Percentiles rank a stretch among this genome's conserved stretches.
phyloP scores from a whole-genome alignment of 331 rosid genomes.

The Quercus lobata region DNA sequence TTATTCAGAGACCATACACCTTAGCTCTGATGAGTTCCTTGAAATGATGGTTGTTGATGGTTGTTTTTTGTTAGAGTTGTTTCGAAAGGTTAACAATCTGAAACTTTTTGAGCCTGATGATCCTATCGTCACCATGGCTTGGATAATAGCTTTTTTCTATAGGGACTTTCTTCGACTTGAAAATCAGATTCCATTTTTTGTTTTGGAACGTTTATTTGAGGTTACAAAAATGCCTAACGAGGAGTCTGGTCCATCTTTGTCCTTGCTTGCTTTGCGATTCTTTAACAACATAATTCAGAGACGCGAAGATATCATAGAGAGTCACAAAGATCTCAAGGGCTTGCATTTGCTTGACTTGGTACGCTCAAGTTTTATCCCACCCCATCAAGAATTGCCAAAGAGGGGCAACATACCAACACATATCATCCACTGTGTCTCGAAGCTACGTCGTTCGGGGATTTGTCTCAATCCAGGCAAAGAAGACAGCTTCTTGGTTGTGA shows the following conservation, averaged over 20 bases:
- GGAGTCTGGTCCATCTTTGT: slow-evolving; percentile 4
- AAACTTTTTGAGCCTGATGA: slow-evolving; percentile 16
- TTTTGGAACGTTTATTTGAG: slow-evolving; percentile 19
- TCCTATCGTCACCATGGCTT: slow-evolving; percentile 29
- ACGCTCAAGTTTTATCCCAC: slow-evolving; percentile 27
- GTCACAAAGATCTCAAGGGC: slow-evolving; percentile 5
- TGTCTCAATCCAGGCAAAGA: background rate
- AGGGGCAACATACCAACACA: slow-evolving; percentile 14
- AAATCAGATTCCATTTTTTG: slow-evolving; percentile 35
- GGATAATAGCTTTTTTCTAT: slow-evolving; percentile 27
- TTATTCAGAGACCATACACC: slow-evolving; percentile 24
- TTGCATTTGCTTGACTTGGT: slow-evolving; percentile 33
- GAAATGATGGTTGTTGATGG: slow-evolving; percentile 42
- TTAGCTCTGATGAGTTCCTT: slow-evolving; percentile 15
- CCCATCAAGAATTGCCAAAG: background rate
- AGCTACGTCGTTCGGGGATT: slow-evolving; percentile 39
- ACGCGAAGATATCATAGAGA: background rate
- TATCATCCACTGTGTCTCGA: slow-evolving; percentile 34
- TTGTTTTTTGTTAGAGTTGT: slow-evolving; percentile 36
- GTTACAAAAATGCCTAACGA: background rate
- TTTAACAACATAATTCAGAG: slow-evolving; percentile 26
- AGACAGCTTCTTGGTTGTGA: slow-evolving; percentile 25
- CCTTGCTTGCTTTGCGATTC: slow-evolving; percentile 24
- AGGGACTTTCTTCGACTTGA: slow-evolving; percentile 39
- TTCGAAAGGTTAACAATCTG: slow-evolving; percentile 7